These are phyloP conservation scores for Sporothrix euskadiensis DNA, from an alignment of 2,329 filamentous ascomycete species.

Conservation along the genomic window DNA sequence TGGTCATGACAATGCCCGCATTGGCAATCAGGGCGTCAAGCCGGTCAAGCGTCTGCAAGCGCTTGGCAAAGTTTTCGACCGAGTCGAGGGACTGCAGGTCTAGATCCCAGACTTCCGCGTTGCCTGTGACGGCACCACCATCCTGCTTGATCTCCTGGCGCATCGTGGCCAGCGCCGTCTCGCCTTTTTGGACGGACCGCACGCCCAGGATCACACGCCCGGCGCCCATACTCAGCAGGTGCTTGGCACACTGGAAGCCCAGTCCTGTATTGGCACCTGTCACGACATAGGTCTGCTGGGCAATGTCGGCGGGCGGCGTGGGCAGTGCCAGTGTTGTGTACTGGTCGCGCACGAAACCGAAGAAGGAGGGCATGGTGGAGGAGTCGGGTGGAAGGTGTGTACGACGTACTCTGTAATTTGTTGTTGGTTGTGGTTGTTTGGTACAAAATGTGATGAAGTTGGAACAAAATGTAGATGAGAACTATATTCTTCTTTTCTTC, in stretches of 20 bases:
- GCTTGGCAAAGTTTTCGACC: conserved; percentile 16
- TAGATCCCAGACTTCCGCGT: conserved; percentile 27
- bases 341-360: conserved; percentile 17
- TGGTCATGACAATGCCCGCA: conserved; percentile 43
- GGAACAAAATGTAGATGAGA: neutral
- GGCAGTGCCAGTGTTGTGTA: neutral
- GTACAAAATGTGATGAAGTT: neutral
- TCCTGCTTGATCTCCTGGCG: conserved; percentile 24
- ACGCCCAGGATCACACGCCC: conserved; percentile 41
- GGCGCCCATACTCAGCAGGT: conserved; percentile 39
- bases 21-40: conserved; percentile 50
- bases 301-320: neutral
- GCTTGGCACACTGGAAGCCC: conserved; percentile 41
- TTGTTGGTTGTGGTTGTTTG: neutral
- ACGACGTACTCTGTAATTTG: neutral
- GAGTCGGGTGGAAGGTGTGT: neutral
- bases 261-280: conserved; percentile 42
- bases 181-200: conserved; percentile 39
- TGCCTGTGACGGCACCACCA: neutral
- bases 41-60: conserved; percentile 27
- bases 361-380: neutral
- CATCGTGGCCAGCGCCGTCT: conserved; percentile 42
- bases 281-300: conserved; percentile 38
- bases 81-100: conserved; percentile 27
- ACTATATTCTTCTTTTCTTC: neutral